Evolutionary conservation across 75 land plant species (phyloP), one percentile per base, ranked within the genome.

Genomic region (Ceratopteris richardii): DNA sequence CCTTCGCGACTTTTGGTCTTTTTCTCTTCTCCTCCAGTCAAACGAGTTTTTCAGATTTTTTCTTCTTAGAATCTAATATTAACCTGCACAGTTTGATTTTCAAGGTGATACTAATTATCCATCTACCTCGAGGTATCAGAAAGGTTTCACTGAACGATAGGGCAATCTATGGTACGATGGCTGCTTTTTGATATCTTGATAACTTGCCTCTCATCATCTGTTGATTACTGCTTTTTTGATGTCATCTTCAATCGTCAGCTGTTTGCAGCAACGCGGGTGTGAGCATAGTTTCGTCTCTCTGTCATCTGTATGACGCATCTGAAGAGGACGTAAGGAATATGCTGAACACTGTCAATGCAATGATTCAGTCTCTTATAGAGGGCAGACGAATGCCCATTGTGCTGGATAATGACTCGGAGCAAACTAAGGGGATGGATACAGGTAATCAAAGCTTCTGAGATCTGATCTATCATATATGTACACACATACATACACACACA

Each of bases 31-130:
- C n/a, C n/a, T n/a, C n/a, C n/a, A n/a, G n/a, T n/a, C n/a, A n/a
- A n/a, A n/a, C n/a, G n/a, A n/a, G n/a, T n/a, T n/a, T n/a, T n/a
- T n/a, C n/a, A n/a, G n/a, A n/a, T n/a, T n/a, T n/a, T n/a, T n/a
- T n/a, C n/a, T n/a, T n/a, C n/a, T n/a, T n/a, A n/a, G n/a, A n/a
- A n/a, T n/a, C n/a, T n/a, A n/a, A n/a, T n/a, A n/a, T n/a, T n/a
- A n/a, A n/a, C n/a, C n/a, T n/a, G n/a, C n/a, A n/a, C n/a, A n/a
- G n/a, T n/a, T n/a, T n/a, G n/a, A n/a, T 4, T 9, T 33, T 69
- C 40, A 77, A 92, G 95, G 90, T 83, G 51, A 70, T 92, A 7
- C 64, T 88, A 57, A 76, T 92, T 21, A 51, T 92, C 36, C 95
- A 92, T 59, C 75, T 88, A 70, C 98, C 98, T 31, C 42, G 58